These are phyloP conservation scores for Kazachstania taianensis DNA, from an alignment of 805 yeast species.

Conservation along the genomic window DNA sequence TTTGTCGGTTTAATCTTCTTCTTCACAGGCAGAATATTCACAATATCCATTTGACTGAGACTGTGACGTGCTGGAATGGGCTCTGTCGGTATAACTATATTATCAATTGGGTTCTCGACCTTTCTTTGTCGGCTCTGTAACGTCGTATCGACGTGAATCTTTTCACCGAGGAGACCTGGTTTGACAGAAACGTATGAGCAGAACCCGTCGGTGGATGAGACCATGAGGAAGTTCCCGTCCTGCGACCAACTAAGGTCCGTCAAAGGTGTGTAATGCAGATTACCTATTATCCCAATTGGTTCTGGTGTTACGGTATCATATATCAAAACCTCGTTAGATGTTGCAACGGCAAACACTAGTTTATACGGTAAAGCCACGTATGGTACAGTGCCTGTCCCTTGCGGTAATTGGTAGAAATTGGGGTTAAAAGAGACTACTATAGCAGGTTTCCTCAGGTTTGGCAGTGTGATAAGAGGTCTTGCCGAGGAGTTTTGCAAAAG, in stretches of 20 bases:
- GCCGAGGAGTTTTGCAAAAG: slow-evolving; percentile 33
- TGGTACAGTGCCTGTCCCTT: slow-evolving; percentile 8
- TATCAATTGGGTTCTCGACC: no score
- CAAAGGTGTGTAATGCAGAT: slow-evolving; percentile 77
- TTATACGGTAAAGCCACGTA: slow-evolving; percentile 59
- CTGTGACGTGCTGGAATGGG: no score
- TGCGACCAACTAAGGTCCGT: slow-evolving; percentile 82
- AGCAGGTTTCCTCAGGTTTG: slow-evolving; percentile 76
- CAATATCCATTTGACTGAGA: slow-evolving; percentile 8
- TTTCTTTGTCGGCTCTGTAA: no score
- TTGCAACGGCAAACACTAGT: slow-evolving; percentile 86
- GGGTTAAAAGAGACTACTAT: slow-evolving; percentile 76
- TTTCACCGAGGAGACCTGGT: slow-evolving; percentile 46
- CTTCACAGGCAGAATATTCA: slow-evolving; percentile 17
- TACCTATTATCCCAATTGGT: slow-evolving; percentile 67
- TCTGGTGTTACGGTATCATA: slow-evolving; percentile 65
- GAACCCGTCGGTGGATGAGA: slow-evolving; percentile 88
- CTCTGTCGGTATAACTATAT: no score
- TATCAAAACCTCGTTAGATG: slow-evolving; percentile 71
- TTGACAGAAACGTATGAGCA: slow-evolving; percentile 59
- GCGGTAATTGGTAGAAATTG: slow-evolving; percentile 33
- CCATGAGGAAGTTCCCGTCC: slow-evolving; percentile 60
- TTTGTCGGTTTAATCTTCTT: slow-evolving; percentile 14
- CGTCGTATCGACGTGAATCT: no score
- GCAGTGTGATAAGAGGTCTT: slow-evolving; percentile 72